These are phyloP conservation scores for Neopestalotiopsis sp. DNA, from an alignment of 2,329 filamentous ascomycete genomes.

Conservation along the genomic window DNA sequence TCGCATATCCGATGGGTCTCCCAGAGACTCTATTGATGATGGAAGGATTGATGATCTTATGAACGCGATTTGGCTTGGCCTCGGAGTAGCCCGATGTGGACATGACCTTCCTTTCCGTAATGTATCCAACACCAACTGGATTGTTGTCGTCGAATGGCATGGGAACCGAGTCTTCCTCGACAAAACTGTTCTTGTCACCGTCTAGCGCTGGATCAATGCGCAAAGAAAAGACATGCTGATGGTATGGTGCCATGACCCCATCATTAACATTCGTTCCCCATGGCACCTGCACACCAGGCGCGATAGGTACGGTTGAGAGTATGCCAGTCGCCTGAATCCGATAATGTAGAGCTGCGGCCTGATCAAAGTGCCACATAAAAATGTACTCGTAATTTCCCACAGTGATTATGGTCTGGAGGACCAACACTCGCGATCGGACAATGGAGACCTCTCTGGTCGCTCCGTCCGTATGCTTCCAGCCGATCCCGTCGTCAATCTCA, in stretches of 20 bases:
- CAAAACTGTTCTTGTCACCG: constrained; percentile 31
- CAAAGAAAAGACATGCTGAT: constrained; percentile 71
- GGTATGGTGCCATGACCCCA: constrained; percentile 68
- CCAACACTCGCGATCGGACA: constrained; percentile 65
- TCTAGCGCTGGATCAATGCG: constrained; percentile 69
- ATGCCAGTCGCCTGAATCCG: constrained; percentile 72
- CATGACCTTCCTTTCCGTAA: constrained; percentile 45
- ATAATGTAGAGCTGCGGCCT: constrained; percentile 63
- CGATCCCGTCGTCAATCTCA: constrained; percentile 72
- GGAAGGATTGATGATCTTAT: constrained; percentile 54
- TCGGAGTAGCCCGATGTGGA: constrained; percentile 58
- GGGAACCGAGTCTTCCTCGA: constrained; percentile 31
- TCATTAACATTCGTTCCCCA: constrained; percentile 69
- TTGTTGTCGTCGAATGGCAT: constrained; percentile 22
- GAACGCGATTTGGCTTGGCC: constrained; percentile 54
- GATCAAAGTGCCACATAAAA: constrained; percentile 68
- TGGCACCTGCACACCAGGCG: constrained; percentile 56
- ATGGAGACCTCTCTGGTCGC: constrained; percentile 67
- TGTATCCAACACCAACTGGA: constrained; percentile 42
- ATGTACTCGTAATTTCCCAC: constrained; percentile 76
- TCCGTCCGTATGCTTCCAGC: constrained; percentile 75
- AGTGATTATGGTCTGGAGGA: constrained; percentile 72
- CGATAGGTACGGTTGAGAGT: constrained; percentile 67
- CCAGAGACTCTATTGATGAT: constrained; percentile 54
- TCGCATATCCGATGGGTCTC: constrained; percentile 56